These are phyloP conservation scores for Staphylotrichum longicolle DNA, from an alignment of 495 filamentous ascomycete species.

Conservation along the genomic window DNA sequence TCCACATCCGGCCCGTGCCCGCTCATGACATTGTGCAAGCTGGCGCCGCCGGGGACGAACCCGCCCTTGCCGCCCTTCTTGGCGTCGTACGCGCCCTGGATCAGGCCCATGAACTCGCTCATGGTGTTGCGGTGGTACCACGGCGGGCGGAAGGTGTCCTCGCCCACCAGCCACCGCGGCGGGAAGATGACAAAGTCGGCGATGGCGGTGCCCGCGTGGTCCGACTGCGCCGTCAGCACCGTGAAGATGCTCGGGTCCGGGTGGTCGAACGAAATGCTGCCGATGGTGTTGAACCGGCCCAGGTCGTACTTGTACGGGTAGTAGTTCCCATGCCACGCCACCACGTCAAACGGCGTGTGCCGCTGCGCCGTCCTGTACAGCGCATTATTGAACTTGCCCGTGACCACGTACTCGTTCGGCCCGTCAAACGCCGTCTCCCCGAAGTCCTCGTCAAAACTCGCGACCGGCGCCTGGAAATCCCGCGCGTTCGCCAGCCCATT, in stretches of 20 bases:
- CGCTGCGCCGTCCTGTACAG: slow-evolving; percentile 70
- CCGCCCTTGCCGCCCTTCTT: slow-evolving; percentile 50
- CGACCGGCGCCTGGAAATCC: slow-evolving; percentile 84
- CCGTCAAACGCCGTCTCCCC: slow-evolving; percentile 42
- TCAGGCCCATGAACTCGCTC: slow-evolving; percentile 81
- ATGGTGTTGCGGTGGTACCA: slow-evolving; percentile 85
- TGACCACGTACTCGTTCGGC: slow-evolving; percentile 54
- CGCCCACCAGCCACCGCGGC: slow-evolving; percentile 73
- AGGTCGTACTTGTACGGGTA: slow-evolving; percentile 89
- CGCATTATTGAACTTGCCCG: slow-evolving; percentile 76
- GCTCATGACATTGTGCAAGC: slow-evolving; percentile 59
- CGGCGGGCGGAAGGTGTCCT: slow-evolving; percentile 77
- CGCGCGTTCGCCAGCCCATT: slow-evolving; percentile 84
- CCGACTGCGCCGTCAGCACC: slow-evolving; percentile 70
- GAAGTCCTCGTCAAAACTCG: slow-evolving; percentile 64
- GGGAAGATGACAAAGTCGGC: slow-evolving; percentile 85
- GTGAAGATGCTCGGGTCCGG: slow-evolving; percentile 82
- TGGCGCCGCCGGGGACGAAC: slow-evolving; percentile 60
- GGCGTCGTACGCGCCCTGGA: slow-evolving; percentile 61
- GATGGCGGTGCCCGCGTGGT: slow-evolving; percentile 63
- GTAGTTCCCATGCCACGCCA: slow-evolving; percentile 79
- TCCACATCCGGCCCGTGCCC: slow-evolving; percentile 62
- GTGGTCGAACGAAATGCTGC: slow-evolving; percentile 74
- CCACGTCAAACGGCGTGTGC: slow-evolving; percentile 79
- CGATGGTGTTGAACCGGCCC: slow-evolving; percentile 74